Evolutionary conservation across 164 flowering plant species (phyloP).

Genomic region (Magnolia changhungtana): DNA sequence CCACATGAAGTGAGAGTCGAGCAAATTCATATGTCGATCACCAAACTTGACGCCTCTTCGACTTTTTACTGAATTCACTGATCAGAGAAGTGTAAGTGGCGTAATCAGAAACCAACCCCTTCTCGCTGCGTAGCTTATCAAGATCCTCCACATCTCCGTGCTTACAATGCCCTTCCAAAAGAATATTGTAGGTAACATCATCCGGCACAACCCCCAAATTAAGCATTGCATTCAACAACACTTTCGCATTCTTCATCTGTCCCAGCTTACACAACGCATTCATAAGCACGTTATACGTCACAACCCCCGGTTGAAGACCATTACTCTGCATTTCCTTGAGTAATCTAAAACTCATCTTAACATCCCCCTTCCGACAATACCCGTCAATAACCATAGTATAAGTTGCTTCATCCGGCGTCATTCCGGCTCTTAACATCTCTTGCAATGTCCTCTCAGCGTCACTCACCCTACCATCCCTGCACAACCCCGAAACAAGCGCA

Average conservation of each 20-base stretch:
- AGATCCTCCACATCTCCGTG: constrained; percentile 31
- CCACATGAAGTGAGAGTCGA: background rate
- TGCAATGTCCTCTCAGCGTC: constrained; percentile 60
- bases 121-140: constrained; percentile 47
- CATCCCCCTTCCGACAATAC: constrained; percentile 66
- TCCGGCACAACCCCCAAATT: constrained; percentile 67
- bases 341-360: constrained; percentile 54
- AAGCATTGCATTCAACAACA: constrained; percentile 70
- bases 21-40: constrained; percentile 4
- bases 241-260: constrained; percentile 66
- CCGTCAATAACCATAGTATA: constrained; percentile 75
- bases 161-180: constrained; percentile 73
- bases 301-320: constrained; percentile 50
- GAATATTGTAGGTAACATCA: constrained; percentile 74
- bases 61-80: constrained; percentile 26
- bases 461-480: constrained; percentile 40
- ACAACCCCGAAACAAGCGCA: constrained; percentile 64
- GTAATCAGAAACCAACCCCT: constrained; percentile 62
- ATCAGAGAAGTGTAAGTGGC: constrained; percentile 56
- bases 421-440: constrained; percentile 56
- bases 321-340: constrained; percentile 61
- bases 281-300: constrained; percentile 70
- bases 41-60: constrained; percentile 24
- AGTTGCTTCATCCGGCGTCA: constrained; percentile 59
- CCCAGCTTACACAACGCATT: constrained; percentile 73